Conservation (phyloP, 768 basidiomycete species). For the Lentinula raphanica region DNA sequence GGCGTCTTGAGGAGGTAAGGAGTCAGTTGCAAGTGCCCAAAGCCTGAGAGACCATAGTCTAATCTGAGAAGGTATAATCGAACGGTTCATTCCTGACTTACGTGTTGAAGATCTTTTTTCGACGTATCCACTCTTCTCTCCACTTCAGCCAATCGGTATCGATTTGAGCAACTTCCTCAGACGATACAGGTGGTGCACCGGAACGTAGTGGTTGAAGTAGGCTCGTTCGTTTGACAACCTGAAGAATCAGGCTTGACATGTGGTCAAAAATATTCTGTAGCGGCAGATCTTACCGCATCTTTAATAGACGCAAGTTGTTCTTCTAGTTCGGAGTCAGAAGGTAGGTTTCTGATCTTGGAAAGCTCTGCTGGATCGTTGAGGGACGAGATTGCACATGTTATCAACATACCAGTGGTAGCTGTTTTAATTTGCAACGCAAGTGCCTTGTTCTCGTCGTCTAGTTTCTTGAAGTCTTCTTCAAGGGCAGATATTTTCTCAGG, state of each 20-base stretch:
- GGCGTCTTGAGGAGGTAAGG: constrained; percentile 62
- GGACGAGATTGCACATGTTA: not conserved
- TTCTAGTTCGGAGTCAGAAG: constrained; percentile 66
- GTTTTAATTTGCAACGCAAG: constrained; percentile 47
- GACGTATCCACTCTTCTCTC: constrained; percentile 74
- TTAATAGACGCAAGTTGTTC: constrained; percentile 45
- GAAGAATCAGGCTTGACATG: constrained; percentile 8
- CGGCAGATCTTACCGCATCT: constrained; percentile 39
- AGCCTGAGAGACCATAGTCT: constrained; percentile 42
- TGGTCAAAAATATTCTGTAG: not conserved
- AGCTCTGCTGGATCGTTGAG: constrained; percentile 44
- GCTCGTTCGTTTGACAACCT: constrained; percentile 46
- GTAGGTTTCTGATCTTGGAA: constrained; percentile 52
- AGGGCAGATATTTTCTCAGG: constrained; percentile 55
- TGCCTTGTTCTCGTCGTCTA: constrained; percentile 57
- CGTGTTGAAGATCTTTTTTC: constrained; percentile 74
- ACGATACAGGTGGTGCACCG: constrained; percentile 62
- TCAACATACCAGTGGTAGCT: constrained; percentile 36
- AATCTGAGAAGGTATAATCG: not conserved
- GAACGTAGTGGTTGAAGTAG: constrained; percentile 62
- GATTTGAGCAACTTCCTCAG: constrained; percentile 62
- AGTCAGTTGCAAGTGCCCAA: constrained; percentile 68
- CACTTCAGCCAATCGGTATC: constrained; percentile 76
- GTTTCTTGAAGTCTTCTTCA: constrained; percentile 49
- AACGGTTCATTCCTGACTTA: constrained; percentile 31